Base-by-base conservation (phyloP, 441 rosid species). In the Geranium incanum region DNA sequence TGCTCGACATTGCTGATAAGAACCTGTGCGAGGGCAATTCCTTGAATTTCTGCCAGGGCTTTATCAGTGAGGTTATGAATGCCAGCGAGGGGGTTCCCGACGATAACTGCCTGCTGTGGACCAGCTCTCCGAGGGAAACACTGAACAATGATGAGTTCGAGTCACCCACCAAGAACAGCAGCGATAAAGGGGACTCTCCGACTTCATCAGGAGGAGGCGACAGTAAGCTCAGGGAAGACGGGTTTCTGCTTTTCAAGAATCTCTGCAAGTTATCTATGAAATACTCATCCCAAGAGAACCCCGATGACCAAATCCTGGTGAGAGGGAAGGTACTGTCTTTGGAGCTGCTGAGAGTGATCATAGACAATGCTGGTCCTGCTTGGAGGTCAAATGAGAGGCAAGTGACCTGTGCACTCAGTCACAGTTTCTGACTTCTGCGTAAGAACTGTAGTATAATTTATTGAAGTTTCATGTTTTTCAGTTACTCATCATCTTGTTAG, bases 251-350 rank as follows among this genome's bases (percentile, higher is more conserved):
- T 62, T 94, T 91, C 72, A 91, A 86, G 85, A 91, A 94, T 75
- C 79, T 94, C 41, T 88, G 97, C 70, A 91, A 91, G 80, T 75
- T 94, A 81, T 94, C 98, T 5, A 94, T 94, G 98, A 94, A 90
- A 81, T 89, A 84, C 78, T 88, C 97, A 0, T 86, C 97, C 4
- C 97, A 89, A 77, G 97, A 90, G 78, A 89, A 85, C 72, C 83
- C 93, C 0, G 98, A 94, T 84, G 96, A 93, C 79, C 93, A 89
- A 74, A 94, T 94, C 77, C 89, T 92, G 64, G 79, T 92, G 81
- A 87, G 99, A 73, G 99, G 99, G 60, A 94, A 92, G 82, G 84
- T 87, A 43, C 70, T 92, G 82, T 95, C 97, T 19, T 82, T 95
- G 66, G 97, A 95, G 82, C 82, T 92, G 81, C 90, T 95, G 71